A percentile compares a stretch with the other conserved stretches of the same genome.
phyloP scores from a whole-genome alignment of 495 filamentous ascomycete species.

The Clohesyomyces aquaticus region DNA sequence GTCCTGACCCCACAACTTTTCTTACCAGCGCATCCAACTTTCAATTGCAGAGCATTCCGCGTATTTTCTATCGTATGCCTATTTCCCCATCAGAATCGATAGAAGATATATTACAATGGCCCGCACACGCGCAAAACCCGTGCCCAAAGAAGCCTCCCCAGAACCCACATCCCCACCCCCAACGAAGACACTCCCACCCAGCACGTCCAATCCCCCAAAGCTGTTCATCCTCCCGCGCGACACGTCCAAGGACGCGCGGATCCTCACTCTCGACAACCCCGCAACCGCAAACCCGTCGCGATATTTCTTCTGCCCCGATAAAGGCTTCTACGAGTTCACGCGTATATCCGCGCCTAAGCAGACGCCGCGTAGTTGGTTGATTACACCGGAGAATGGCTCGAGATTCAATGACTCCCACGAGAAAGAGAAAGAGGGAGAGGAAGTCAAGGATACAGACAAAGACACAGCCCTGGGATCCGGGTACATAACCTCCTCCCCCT shows the following conservation, averaged over 20 bases:
- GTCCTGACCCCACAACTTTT: constrained; percentile 10
- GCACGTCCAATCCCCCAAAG: constrained; percentile 56
- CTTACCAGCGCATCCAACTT: constrained; percentile 2
- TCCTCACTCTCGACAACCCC: constrained; percentile 81
- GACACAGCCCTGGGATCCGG: constrained; percentile 11
- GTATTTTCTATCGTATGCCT: background rate
- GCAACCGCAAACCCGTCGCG: constrained; percentile 64
- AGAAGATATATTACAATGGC: constrained; percentile 24
- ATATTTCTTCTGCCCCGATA: constrained; percentile 78
- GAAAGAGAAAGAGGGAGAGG: constrained; percentile 21
- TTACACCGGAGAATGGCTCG: constrained; percentile 50
- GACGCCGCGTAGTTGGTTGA: constrained; percentile 69
- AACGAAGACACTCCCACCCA: constrained; percentile 32
- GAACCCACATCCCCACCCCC: constrained; percentile 9
- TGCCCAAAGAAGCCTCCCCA: constrained; percentile 17
- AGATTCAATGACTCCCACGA: constrained; percentile 8
- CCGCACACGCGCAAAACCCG: constrained; percentile 40
- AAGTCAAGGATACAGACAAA: constrained; percentile 11
- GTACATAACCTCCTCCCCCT: constrained; percentile 59
- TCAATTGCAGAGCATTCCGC: constrained; percentile 12
- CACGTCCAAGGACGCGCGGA: constrained; percentile 63
- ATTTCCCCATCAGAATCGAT: constrained; percentile 3
- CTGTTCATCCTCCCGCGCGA: constrained; percentile 80
- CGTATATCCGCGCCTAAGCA: constrained; percentile 66
- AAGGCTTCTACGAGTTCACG: constrained; percentile 88